phyloP scores from a whole-genome alignment of 2,329 filamentous ascomycete species.

The Truncatella angustata region DNA sequence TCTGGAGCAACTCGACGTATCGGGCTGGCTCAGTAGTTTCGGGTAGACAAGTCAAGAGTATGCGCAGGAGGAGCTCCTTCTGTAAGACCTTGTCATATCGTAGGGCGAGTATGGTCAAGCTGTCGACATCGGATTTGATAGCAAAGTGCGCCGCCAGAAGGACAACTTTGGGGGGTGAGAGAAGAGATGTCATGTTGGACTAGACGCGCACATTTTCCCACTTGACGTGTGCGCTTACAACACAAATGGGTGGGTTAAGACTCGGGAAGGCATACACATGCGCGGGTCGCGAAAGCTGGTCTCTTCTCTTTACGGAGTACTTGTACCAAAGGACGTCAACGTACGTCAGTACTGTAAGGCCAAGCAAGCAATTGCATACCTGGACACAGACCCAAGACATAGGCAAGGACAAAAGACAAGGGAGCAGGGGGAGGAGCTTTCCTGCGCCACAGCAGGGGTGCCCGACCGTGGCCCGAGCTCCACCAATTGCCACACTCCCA shows the following conservation, averaged over 20 bases:
- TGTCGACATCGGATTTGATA: conserved; percentile 61
- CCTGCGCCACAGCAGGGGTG: conserved; percentile 1
- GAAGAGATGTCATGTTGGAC: conserved; percentile 33
- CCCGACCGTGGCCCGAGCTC: conserved; percentile 5
- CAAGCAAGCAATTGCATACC: too few relatives aligned
- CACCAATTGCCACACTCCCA: conserved; percentile 3
- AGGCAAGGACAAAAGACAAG: too few relatives aligned
- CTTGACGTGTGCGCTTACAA: not conserved
- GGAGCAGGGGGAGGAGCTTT: too few relatives aligned
- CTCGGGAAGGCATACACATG: too few relatives aligned
- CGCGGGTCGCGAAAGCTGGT: too few relatives aligned
- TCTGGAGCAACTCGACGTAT: conserved; percentile 61
- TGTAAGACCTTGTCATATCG: conserved; percentile 55
- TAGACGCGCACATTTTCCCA: conserved; percentile 9
- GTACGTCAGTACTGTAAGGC: too few relatives aligned
- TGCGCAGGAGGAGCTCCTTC: conserved; percentile 65
- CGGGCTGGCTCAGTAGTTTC: conserved; percentile 63
- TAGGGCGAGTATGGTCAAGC: conserved; percentile 59
- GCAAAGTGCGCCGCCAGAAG: conserved; percentile 72
- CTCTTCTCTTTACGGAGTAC: too few relatives aligned
- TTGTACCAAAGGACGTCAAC: too few relatives aligned
- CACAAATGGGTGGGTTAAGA: not conserved
- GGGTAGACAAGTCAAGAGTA: conserved; percentile 75
- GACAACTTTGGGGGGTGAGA: conserved; percentile 67
- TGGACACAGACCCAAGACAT: too few relatives aligned